phyloP scores from a whole-genome alignment of 352 stramenopile species.

The Globisporangium acanthophoron region DNA sequence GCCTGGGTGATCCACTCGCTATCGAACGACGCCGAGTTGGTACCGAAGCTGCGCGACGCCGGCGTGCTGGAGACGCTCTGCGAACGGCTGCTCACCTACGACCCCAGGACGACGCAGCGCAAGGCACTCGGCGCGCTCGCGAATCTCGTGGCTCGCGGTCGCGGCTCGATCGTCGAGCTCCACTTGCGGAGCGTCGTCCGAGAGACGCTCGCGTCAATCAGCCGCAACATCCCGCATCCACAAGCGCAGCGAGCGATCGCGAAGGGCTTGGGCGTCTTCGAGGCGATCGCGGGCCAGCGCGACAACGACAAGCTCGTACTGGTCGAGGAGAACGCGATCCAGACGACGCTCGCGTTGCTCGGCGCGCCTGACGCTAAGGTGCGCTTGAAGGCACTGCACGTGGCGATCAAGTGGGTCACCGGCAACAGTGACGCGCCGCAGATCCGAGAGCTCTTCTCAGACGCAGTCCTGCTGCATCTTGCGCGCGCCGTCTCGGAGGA shows the following conservation, averaged over 20 bases:
- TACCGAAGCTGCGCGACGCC: slow-evolving; percentile 52
- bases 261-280: slow-evolving; percentile 40
- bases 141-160: slow-evolving; percentile 16
- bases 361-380: slow-evolving; percentile 30
- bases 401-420: slow-evolving; percentile 39
- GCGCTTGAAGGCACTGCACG: slow-evolving; percentile 40
- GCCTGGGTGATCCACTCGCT: slow-evolving; percentile 50
- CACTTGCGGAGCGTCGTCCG: slow-evolving; percentile 14
- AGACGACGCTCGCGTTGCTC: slow-evolving; percentile 35
- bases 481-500: slow-evolving; percentile 51
- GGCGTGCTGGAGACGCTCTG: slow-evolving; percentile 41
- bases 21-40: slow-evolving; percentile 58
- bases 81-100: slow-evolving; percentile 27
- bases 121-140: slow-evolving; percentile 40
- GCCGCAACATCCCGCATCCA: slow-evolving; percentile 24
- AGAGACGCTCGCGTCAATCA: slow-evolving; percentile 26
- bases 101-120: slow-evolving; percentile 29
- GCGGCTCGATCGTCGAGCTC: slow-evolving; percentile 5
- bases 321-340: slow-evolving; percentile 29
- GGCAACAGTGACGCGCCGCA: slow-evolving; percentile 24
- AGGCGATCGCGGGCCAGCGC: slow-evolving; percentile 29
- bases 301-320: slow-evolving; percentile 29
- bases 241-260: slow-evolving; percentile 31
- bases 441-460: slow-evolving; percentile 21
- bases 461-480: slow-evolving; percentile 35